Conservation (phyloP, 768 basidiomycete species). For the Clitopilus passeckerianus region DNA sequence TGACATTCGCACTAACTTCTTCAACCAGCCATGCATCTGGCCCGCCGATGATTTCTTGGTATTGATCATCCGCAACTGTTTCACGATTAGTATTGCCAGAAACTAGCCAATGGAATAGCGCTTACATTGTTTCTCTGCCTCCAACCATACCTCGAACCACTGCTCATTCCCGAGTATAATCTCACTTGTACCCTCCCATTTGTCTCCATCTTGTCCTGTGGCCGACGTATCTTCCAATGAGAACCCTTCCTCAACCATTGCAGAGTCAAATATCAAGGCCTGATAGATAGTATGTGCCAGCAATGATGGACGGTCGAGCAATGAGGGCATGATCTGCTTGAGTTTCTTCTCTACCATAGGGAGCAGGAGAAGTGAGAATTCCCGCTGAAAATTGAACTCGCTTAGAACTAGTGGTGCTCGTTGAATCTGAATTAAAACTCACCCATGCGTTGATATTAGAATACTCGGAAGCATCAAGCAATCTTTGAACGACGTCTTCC, state of each 20-base stretch:
- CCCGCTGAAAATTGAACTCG: conserved; percentile 45
- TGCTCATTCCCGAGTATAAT: conserved; percentile 77
- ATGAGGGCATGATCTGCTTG: conserved; percentile 61
- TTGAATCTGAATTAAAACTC: conserved; percentile 13
- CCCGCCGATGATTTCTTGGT: conserved; percentile 75
- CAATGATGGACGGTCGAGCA: conserved; percentile 76
- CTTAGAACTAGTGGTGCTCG: conserved; percentile 1
- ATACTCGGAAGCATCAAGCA: conserved; percentile 64
- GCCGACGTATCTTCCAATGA: conserved; percentile 48
- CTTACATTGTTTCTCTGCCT: conserved; percentile 87
- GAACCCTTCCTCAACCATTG: conserved; percentile 73
- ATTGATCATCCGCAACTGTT: conserved; percentile 84
- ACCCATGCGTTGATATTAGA: conserved; percentile 73
- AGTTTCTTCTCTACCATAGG: conserved; percentile 77
- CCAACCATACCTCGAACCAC: conserved; percentile 91
- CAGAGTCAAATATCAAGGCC: conserved; percentile 81
- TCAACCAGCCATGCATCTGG: conserved; percentile 87
- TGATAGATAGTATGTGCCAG: conserved; percentile 97
- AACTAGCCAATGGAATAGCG: conserved; percentile 3
- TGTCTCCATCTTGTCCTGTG: conserved; percentile 14
- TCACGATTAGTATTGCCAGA: background rate
- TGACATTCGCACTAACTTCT: conserved; percentile 50
- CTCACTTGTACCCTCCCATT: conserved; percentile 78
- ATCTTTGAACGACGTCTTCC: conserved; percentile 64
- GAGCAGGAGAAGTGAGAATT: conserved; percentile 77